Evolutionary conservation across 139 green algal species (phyloP), one percentile per base, ranked within the genome.

Genomic region (Yamagishiella unicocca): DNA sequence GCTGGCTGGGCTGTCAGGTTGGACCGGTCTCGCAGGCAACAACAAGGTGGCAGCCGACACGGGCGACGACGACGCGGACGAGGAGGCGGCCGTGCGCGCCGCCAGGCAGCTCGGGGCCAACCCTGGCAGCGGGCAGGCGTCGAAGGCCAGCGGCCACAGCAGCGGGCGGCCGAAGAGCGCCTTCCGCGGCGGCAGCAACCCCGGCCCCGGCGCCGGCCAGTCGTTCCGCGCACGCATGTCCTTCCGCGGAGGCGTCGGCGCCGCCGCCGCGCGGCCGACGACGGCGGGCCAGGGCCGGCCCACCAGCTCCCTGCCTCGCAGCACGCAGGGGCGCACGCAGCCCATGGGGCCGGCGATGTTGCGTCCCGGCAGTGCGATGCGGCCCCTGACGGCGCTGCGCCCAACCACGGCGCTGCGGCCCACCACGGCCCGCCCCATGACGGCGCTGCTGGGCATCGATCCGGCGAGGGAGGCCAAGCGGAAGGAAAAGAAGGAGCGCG

Each of bases 401-500:
- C 67, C 67, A 3, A 87, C 66, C 35, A 80, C 82, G 4, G 67
- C 82, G 35, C 42, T 86, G 62, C 64, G 81, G 45, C 45, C 64
- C 31, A 68, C 33, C 2, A 67, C 64, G 40, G 55, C 38, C 31
- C 82, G 82, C 5, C 82, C 67, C 35, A 81, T 62, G 43, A 87
- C 82, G 10, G 66, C 82, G 35, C n/a, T 86, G 62, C 42, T 43
- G 55, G 79, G 33, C 2, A 0, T 35, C 14, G 64, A 86, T 42
- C 80, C 61, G 3, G 43, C 21, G 19, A 77, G 67, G 42, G 80
- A 77, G 64, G 64, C 62, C 8, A 77, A 77, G 80, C 67, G 67
- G 33, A 71, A 42, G 67, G 82, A 87, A 43, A 87, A 87, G 82
- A 80, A 80, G 67, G 67, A 87, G n/a, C 82, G 82, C 82, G 82